Evolutionary conservation across 805 yeast genomes (phyloP), one percentile per base, ranked within the genome.

Genomic region (Komagataella phaffii): DNA sequence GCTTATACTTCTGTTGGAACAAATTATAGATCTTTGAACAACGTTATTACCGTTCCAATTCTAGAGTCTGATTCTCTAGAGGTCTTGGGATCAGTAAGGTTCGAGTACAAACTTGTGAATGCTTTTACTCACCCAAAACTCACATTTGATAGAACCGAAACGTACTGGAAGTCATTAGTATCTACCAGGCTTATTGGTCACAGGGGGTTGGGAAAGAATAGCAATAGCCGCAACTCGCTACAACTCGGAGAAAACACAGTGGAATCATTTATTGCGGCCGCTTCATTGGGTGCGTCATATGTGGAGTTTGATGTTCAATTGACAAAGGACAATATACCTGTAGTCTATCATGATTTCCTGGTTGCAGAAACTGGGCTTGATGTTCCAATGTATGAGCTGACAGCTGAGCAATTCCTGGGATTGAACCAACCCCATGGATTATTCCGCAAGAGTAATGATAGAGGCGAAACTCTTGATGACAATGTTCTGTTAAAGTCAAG

Each of bases 341-440:
- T 91, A 6, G 85, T 91, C 24, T 91, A 91, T 61, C 98, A 91
- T 65, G 98, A 91, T 63, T 91, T 91, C 62, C 64, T 88, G 46
- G 96, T 91, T 49, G 95, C 96, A 2, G 98, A 91, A 61, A 82
- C 96, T 5, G 98, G 98, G 17, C 88, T 87, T 50, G 98, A 91
- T 68, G 84, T 90, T 49, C 97, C 98, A 3, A 90, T 91, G 96
- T 96, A 90, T 66, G 80, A 84, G 24, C 70, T 91, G 61, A 90
- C 98, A 0, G 72, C 82, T 21, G 97, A 91, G 63, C 98, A 91
- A 65, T 91, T 91, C 58, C 68, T 87, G 61, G 77, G 80, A 24
- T 73, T 78, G 55, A 76, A 70, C 54, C 70, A 69, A 23, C 43
- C 56, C 6, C 58, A 59, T 6, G 53, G 55, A 43, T 54, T 50